phyloP scores from a whole-genome alignment of 257 asterid genomes.

The Echites panduratus region DNA sequence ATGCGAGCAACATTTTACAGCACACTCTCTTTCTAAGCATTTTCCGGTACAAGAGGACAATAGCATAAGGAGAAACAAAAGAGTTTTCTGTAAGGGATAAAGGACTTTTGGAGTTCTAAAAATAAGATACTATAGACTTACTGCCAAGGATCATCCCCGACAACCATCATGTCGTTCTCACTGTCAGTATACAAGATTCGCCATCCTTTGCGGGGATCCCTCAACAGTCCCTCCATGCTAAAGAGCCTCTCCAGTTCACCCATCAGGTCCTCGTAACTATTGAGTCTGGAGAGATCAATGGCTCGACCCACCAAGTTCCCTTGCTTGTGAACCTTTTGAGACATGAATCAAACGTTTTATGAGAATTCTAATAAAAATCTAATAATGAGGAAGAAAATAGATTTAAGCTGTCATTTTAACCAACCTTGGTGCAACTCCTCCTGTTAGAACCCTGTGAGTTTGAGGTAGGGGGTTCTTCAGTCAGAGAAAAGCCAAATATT shows the following conservation, averaged over 20 bases:
- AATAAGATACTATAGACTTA: slow-evolving; percentile 33
- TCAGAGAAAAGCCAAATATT: slow-evolving; percentile 74
- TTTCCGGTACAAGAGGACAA: background rate
- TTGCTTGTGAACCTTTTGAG: slow-evolving; percentile 87
- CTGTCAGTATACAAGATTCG: slow-evolving; percentile 84
- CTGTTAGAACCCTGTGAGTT: slow-evolving; percentile 50
- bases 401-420: slow-evolving; percentile 6
- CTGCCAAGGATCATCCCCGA: slow-evolving; percentile 98
- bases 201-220: slow-evolving; percentile 80
- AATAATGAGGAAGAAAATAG: background rate
- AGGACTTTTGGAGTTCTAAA: too few species aligned
- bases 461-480: slow-evolving; percentile 50
- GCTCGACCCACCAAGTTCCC: slow-evolving; percentile 95
- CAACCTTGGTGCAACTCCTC: slow-evolving; percentile 90
- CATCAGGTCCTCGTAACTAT: slow-evolving; percentile 62
- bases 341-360: background rate
- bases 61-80: background rate
- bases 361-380: background rate
- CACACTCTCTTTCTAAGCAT: background rate
- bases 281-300: slow-evolving; percentile 70
- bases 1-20: background rate
- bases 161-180: slow-evolving; percentile 97
- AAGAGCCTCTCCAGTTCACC: slow-evolving; percentile 76
- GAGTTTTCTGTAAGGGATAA: background rate
- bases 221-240: slow-evolving; percentile 81